phyloP scores from a whole-genome alignment of 164 flowering plant genomes.

The Nymphaea thermarum region DNA sequence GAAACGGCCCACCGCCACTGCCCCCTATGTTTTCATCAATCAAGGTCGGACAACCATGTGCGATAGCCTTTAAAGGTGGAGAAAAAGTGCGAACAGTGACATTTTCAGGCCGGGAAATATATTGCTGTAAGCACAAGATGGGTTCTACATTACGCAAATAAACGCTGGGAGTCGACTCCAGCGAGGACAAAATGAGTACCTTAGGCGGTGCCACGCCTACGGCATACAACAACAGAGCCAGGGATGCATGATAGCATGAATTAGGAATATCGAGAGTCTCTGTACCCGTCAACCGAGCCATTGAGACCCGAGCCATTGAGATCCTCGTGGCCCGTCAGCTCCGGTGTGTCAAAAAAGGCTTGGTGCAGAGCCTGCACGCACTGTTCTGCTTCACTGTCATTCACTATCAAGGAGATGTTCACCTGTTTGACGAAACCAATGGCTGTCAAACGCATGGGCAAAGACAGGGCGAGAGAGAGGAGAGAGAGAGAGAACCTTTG shows the following conservation, averaged over 20 bases:
- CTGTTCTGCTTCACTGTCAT: constrained; percentile 67
- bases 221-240: no score
- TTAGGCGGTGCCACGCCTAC: no score
- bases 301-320: constrained; percentile 1
- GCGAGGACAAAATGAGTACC: neutral
- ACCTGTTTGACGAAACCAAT: constrained; percentile 29
- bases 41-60: no score
- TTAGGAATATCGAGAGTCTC: neutral
- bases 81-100: neutral
- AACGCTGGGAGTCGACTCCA: neutral
- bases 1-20: no score
- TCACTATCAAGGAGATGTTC: constrained; percentile 72
- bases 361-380: constrained; percentile 64
- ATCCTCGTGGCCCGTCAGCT: constrained; percentile 17
- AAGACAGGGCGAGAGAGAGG: neutral
- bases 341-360: constrained; percentile 45
- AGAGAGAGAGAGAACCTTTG: constrained; percentile 43
- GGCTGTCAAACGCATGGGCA: neutral
- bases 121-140: neutral
- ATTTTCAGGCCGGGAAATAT: neutral
- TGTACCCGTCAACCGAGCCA: constrained; percentile 1
- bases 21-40: no score
- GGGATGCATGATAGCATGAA: neutral
- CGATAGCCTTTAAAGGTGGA: no score
- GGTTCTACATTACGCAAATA: neutral